Evolutionary conservation across 306 rosid genomes (phyloP).

Genomic region (Astragalus membranaceus): DNA sequence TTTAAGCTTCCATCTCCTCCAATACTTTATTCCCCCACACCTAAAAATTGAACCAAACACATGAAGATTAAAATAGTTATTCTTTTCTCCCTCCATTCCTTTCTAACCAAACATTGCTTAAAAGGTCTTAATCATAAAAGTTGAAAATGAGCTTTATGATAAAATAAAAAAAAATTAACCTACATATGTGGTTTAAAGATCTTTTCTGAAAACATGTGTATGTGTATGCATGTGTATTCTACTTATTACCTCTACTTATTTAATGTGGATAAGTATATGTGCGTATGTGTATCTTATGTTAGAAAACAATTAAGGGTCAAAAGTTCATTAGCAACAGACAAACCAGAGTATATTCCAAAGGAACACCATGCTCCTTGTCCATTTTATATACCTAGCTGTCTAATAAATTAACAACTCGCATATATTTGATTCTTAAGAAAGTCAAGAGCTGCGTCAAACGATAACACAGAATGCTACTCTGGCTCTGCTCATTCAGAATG

Average conservation of each 20-base stretch:
- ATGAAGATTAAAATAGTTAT: too few species aligned
- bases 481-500: background rate
- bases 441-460: background rate
- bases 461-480: conserved; percentile 2
- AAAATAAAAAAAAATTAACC: background rate
- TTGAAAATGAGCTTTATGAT: background rate
- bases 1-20: too few species aligned
- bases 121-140: background rate
- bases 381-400: background rate
- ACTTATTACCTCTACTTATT: background rate
- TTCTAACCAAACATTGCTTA: too few species aligned
- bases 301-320: background rate
- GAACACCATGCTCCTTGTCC: background rate
- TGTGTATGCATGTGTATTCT: too few species aligned
- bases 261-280: background rate
- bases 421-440: conserved; percentile 9
- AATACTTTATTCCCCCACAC: too few species aligned
- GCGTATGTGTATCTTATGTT: background rate
- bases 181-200: background rate
- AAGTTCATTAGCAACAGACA: background rate
- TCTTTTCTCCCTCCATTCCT: too few species aligned
- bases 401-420: conserved; percentile 20
- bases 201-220: background rate
- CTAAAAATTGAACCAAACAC: too few species aligned
- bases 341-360: background rate